Evolutionary conservation across 108 stramenopile species (phyloP), one percentile per base, ranked within the genome.

Genomic region (Seminavis robusta): DNA sequence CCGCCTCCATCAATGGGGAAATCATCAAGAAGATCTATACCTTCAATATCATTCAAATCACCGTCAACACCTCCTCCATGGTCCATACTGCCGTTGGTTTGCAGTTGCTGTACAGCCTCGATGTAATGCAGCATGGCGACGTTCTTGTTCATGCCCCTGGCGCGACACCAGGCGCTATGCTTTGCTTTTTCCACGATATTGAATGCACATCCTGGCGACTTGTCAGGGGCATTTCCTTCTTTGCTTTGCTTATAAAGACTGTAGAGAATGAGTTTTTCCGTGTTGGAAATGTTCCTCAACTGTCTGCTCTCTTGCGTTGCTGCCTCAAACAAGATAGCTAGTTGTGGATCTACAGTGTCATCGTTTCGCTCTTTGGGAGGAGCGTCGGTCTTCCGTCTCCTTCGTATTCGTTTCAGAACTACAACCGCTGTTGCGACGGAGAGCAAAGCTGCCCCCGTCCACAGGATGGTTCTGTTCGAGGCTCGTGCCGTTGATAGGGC

Each of bases 161-260:
- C 71, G 52, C 69, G 71, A 1, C 67, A 61, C 88, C 88, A 90
- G 10, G 86, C 83, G 17, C 69, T 32, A 37, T 79, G 79, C 57
- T 93, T 93, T 30, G 83, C 77, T 16, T 62, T 47, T 15, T 75
- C 85, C 13, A 86, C 79, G 21, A 88, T 54, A 43, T 85, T 73
- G 20, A 78, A 61, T 24, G 73, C 60, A 32, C 61, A 28, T 6
- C 68, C 70, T 4, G 57, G 31, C 8, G 30, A 45, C 25, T 44
- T 47, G 10, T 61, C 59, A 45, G 57, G 53, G 33, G 62, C 61
- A 66, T 94, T 84, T 34, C 95, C 95, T 43, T 63, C 51, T 9
- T 71, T 76, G 13, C 84, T 84, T 63, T 96, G 95, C 37, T 96
- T 96, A 76, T 89, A 96, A 34, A 94, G 52, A 1, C 76, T 85